Evolutionary conservation across 2,329 filamentous ascomycete species (phyloP).

Genomic region (Aureobasidium vineae): DNA sequence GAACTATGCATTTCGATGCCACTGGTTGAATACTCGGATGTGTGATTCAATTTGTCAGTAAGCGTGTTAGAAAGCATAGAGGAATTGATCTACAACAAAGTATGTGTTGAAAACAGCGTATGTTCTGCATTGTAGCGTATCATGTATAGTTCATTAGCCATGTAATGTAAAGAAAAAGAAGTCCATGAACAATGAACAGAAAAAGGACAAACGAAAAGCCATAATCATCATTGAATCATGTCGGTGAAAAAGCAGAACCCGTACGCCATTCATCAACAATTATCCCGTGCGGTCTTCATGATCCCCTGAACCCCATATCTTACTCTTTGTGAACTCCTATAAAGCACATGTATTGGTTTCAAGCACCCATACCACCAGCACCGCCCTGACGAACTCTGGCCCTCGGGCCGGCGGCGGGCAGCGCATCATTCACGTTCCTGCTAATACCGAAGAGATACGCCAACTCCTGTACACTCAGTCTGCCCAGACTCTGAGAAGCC

Average conservation of each 20-base stretch:
- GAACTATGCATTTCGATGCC: too few relatives aligned
- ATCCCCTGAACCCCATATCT: not conserved
- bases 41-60: too few relatives aligned
- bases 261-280: not conserved
- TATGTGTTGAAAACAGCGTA: not conserved
- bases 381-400: conserved; percentile 14
- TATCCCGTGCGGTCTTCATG: not conserved
- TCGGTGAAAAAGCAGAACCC: not conserved
- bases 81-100: too few relatives aligned
- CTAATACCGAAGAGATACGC: conserved; percentile 62
- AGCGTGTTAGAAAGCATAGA: too few relatives aligned
- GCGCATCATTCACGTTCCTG: not conserved
- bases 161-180: not conserved
- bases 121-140: not conserved
- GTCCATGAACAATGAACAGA: not conserved
- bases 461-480: conserved; percentile 66
- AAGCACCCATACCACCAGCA: conserved; percentile 16
- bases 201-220: conserved; percentile 2
- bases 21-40: too few relatives aligned
- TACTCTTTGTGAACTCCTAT: not conserved
- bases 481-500: conserved; percentile 63
- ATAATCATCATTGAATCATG: not conserved
- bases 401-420: not conserved
- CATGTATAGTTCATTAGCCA: not conserved
- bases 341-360: not conserved